Conservation (phyloP, 768 basidiomycete species). For the Clitopilus hobsonii region DNA sequence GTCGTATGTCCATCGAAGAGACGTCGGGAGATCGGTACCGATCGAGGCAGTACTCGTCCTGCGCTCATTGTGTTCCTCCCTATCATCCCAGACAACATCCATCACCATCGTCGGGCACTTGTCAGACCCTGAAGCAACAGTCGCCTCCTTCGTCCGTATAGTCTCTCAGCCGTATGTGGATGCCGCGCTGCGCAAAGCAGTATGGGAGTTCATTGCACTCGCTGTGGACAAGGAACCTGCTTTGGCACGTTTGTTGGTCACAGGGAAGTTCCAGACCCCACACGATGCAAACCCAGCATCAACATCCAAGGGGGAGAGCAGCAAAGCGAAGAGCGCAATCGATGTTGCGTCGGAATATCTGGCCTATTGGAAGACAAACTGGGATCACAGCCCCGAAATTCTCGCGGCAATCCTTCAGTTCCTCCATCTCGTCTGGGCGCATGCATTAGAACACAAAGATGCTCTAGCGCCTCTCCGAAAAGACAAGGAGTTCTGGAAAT, state of each 20-base stretch:
- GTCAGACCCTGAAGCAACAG: slow-evolving; percentile 68
- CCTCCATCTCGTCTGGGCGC: slow-evolving; percentile 75
- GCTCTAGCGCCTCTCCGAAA: slow-evolving; percentile 52
- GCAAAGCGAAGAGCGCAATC: slow-evolving; percentile 52
- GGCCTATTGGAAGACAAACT: slow-evolving; percentile 65
- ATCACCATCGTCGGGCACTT: slow-evolving; percentile 78
- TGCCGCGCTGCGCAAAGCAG: slow-evolving; percentile 59
- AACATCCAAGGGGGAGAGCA: slow-evolving; percentile 30
- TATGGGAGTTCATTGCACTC: slow-evolving; percentile 81
- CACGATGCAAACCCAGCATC: slow-evolving; percentile 23
- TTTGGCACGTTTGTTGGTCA: slow-evolving; percentile 71
- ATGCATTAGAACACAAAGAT: slow-evolving; percentile 66
- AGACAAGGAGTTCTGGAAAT: slow-evolving; percentile 64
- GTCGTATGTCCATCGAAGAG: slow-evolving; percentile 59
- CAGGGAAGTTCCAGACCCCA: slow-evolving; percentile 61
- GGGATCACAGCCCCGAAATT: slow-evolving; percentile 74
- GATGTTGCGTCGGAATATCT: slow-evolving; percentile 65
- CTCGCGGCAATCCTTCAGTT: slow-evolving; percentile 74
- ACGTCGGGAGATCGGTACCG: slow-evolving; percentile 56
- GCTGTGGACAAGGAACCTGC: slow-evolving; percentile 87
- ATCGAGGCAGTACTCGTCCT: slow-evolving; percentile 64
- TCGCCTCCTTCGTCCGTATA: slow-evolving; percentile 63
- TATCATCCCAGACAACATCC: slow-evolving; percentile 54
- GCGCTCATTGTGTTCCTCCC: slow-evolving; percentile 61
- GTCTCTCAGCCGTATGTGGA: slow-evolving; percentile 81